Conservation (phyloP, 257 asterid genomes). For the Mitragyna speciosa region DNA sequence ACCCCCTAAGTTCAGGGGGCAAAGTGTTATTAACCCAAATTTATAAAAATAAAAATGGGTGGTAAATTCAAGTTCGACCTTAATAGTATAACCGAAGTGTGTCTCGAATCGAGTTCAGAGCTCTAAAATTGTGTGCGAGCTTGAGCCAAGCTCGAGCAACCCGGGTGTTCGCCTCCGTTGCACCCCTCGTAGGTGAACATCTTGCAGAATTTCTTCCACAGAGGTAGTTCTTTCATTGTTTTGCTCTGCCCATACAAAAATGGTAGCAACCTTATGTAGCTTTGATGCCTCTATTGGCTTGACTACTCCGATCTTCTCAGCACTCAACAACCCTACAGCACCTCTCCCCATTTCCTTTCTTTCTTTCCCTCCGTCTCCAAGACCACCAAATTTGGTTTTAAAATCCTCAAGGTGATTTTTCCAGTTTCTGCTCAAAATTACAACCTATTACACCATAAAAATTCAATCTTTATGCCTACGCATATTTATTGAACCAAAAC, state of each 20-base stretch:
- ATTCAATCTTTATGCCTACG: background rate
- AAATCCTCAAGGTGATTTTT: conserved; percentile 37
- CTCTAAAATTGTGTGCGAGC: no score
- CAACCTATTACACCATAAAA: background rate
- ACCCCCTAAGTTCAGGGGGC: no score
- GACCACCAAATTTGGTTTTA: conserved; percentile 29
- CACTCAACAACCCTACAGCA: conserved; percentile 19
- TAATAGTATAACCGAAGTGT: no score
- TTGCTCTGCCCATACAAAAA: conserved; percentile 1
- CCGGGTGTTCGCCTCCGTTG: no score
- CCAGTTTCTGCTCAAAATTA: background rate
- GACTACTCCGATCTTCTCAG: conserved; percentile 13
- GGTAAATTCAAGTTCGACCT: no score
- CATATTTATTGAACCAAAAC: background rate
- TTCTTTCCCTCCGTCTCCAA: conserved; percentile 19
- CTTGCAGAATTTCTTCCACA: no score
- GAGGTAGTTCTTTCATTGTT: background rate
- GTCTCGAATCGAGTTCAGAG: no score
- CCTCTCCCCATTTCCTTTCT: conserved; percentile 24
- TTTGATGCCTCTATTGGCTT: conserved; percentile 1
- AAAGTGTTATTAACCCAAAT: no score
- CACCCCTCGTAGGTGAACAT: no score
- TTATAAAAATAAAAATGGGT: no score
- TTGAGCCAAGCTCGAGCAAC: no score
- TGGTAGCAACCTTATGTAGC: conserved; percentile 21